Evolutionary conservation across 768 basidiomycete genomes (phyloP).

Genomic region (Termitomyces sp.): DNA sequence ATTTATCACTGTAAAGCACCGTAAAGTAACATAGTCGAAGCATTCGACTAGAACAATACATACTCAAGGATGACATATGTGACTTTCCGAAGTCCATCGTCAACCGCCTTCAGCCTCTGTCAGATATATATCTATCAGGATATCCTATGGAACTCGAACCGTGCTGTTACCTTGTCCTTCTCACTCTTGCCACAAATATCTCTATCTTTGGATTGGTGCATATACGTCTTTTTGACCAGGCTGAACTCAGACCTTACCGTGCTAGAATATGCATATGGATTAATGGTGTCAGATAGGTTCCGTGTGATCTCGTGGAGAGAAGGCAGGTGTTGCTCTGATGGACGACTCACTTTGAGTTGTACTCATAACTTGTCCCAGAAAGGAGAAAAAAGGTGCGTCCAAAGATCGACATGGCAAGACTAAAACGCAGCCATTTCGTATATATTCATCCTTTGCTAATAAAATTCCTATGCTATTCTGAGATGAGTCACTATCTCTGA

Average conservation of each 20-base stretch:
- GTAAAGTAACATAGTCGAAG: neutral
- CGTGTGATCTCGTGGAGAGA: neutral
- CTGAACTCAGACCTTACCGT: neutral
- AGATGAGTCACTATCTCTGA: neutral
- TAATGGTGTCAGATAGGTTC: neutral
- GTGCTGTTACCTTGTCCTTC: neutral
- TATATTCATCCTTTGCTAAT: neutral
- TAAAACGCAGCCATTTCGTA: neutral
- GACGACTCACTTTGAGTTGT: neutral
- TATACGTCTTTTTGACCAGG: neutral
- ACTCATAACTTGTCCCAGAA: neutral
- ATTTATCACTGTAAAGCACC: neutral
- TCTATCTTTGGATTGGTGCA: neutral
- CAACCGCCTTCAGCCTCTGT: neutral
- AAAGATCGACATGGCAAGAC: neutral
- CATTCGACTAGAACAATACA: neutral
- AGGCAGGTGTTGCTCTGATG: neutral
- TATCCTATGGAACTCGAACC: neutral
- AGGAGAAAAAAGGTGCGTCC: neutral
- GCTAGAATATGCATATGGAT: neutral
- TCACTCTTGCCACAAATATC: neutral
- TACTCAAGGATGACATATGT: neutral
- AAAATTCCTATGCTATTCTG: neutral
- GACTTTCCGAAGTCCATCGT: neutral
- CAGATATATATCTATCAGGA: neutral